A percentile compares a stretch with the other conserved stretches of the same genome.
These are phyloP conservation scores for Musa itinerans DNA, from an alignment of 176 grass and related monocot genomes.

Conservation along the genomic window DNA sequence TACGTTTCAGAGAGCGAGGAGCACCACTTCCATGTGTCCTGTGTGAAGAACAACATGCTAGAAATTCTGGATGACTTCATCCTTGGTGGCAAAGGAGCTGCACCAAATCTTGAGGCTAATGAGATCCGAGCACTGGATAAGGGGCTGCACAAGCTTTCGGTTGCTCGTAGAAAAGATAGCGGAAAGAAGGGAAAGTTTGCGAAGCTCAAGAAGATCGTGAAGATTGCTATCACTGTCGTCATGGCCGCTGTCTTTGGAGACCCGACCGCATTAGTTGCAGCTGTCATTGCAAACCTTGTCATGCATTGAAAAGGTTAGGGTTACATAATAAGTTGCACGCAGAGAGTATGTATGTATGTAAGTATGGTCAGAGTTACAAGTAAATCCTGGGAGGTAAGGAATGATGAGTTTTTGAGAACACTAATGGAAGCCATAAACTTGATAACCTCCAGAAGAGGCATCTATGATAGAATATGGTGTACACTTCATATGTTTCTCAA, in stretches of 20 bases:
- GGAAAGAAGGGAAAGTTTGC: background rate
- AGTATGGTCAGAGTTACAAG: too few species aligned
- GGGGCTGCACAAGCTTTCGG: background rate
- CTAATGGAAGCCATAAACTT: too few species aligned
- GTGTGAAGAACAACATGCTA: background rate
- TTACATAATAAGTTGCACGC: too few species aligned
- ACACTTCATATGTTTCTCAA: too few species aligned
- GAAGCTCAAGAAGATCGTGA: background rate
- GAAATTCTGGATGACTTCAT: too few species aligned
- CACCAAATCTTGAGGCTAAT: background rate
- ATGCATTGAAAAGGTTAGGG: too few species aligned
- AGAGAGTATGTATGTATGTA: too few species aligned
- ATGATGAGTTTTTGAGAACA: too few species aligned
- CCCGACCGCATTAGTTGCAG: background rate
- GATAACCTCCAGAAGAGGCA: too few species aligned
- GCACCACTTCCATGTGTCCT: background rate
- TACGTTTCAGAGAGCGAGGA: background rate
- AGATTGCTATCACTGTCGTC: background rate
- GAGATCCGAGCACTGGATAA: background rate
- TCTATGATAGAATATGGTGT: too few species aligned
- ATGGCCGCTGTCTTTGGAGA: background rate
- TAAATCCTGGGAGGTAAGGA: too few species aligned
- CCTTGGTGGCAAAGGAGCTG: background rate
- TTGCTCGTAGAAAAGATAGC: background rate
- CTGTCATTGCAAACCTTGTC: background rate